These are phyloP conservation scores for Fomitopsis serialis DNA, from an alignment of 768 basidiomycete species.

Conservation along the genomic window DNA sequence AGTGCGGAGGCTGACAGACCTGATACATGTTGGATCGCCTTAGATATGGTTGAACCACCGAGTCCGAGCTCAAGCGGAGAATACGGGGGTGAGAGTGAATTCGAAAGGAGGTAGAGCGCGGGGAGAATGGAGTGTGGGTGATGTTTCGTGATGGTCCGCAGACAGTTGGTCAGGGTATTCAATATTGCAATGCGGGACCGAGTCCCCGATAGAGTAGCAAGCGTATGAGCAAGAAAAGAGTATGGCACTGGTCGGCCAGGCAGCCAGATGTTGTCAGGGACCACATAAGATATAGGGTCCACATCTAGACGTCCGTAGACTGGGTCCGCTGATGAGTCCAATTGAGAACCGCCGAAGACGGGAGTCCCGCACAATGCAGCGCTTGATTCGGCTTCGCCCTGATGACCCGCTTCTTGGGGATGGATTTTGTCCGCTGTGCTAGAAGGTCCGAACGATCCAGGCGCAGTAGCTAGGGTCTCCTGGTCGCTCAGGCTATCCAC, in stretches of 20 bases:
- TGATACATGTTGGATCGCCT: constrained; percentile 68
- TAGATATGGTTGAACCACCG: constrained; percentile 61
- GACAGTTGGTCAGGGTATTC: constrained; percentile 66
- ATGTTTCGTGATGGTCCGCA: constrained; percentile 60
- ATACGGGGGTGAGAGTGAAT: constrained; percentile 74
- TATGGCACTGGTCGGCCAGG: constrained; percentile 47
- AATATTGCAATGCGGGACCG: constrained; percentile 69
- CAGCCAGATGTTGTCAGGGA: constrained; percentile 39
- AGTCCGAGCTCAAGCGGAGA: constrained; percentile 64
- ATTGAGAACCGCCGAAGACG: not conserved
- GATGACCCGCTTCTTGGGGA: constrained; percentile 3
- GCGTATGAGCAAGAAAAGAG: constrained; percentile 62
- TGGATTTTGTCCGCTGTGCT: not conserved
- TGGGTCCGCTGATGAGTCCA: constrained; percentile 3
- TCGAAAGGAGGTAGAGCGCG: constrained; percentile 79
- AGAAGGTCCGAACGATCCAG: not conserved
- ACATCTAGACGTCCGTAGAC: constrained; percentile 32
- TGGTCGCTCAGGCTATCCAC: constrained; percentile 22
- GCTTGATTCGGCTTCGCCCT: not conserved
- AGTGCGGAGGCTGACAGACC: constrained; percentile 55
- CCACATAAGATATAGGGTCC: constrained; percentile 45
- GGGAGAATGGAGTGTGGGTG: constrained; percentile 68
- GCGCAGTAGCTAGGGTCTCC: not conserved
- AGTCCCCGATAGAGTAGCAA: constrained; percentile 56
- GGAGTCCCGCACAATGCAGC: not conserved